Base-by-base conservation (phyloP, 1,284 basidiomycete species). In the Cutaneotrichosporon cutaneum region DNA sequence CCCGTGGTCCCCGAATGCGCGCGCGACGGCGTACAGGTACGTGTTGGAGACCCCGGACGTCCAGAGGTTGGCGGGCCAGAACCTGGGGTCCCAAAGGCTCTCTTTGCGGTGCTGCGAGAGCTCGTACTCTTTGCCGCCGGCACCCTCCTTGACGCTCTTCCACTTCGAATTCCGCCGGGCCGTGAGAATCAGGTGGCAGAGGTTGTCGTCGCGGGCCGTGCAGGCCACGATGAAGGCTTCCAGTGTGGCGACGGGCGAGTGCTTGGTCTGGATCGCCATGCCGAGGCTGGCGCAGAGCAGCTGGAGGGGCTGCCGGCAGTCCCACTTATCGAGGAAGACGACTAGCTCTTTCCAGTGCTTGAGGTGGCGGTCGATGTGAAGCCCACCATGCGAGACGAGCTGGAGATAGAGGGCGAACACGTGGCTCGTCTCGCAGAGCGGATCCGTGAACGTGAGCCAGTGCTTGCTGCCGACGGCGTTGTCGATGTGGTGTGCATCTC, bases 371-470 rank as follows among this genome's bases (percentile, higher is more conserved):
- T 51, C 24, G 27, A 51, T 32, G 9, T 26, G 14, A 27, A 51
- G 27, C 24, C 13, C 18, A 2, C 48, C 26, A 18, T 30, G 16
- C 16, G 26, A 51, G 26, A 51, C 32, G 21, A 54, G 32, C 33
- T 54, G n/a, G 10, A 54, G 52, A 7, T 36, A 54, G 21, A 54
- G 52, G 11, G 32, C 32, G 33, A 54, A 54, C 11, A 54, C 52
- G 22, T n/a, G 18, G 14, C 32, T n/a, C 13, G 52, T 36, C 52
- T 54, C 52, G 22, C 11, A 36, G 1, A 24, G 9, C 6, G 27
- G 48, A 18, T 54, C 52, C 9, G 32, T 35, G n/a, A 54, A 18
- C 5, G 26, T 32, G 24, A 51, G 18, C 21, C 39, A n/a, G 33
- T 54, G 32, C 32, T 35, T 36, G 21, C 22, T 22, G 33, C 22